phyloP scores from a whole-genome alignment of 1,284 basidiomycete species.

The Rhodotorula sp. region DNA sequence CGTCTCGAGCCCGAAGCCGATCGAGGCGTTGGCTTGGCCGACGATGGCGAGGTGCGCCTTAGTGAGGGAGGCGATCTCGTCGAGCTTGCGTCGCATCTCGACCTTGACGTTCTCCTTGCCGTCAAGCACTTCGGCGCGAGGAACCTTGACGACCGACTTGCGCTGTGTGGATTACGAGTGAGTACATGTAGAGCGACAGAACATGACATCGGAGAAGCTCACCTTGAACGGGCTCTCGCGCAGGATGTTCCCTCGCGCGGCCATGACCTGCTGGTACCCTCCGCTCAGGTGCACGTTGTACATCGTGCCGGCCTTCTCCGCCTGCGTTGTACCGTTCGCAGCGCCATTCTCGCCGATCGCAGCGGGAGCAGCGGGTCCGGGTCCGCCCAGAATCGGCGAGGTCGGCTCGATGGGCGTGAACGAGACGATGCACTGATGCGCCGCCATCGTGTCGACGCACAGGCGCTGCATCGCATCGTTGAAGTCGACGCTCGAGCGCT shows the following conservation, averaged over 20 bases:
- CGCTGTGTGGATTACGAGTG: constrained; percentile 57
- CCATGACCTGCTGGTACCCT: constrained; percentile 88
- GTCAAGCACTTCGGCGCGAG: constrained; percentile 89
- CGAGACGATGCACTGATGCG: constrained; percentile 78
- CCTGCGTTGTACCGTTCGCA: constrained; percentile 5
- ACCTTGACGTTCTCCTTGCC: constrained; percentile 80
- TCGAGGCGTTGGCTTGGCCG: constrained; percentile 47
- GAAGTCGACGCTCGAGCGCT: constrained; percentile 44
- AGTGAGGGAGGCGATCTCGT: constrained; percentile 87
- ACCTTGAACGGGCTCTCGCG: constrained; percentile 86
- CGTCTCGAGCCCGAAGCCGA: constrained; percentile 74
- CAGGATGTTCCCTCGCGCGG: constrained; percentile 80
- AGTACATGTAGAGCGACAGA: background rate
- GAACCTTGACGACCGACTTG: constrained; percentile 80
- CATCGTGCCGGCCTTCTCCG: constrained; percentile 57
- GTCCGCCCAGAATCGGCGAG: constrained; percentile 5
- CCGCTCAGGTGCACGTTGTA: constrained; percentile 86
- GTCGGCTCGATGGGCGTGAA: constrained; percentile 66
- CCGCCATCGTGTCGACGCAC: constrained; percentile 71
- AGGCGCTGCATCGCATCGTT: constrained; percentile 77
- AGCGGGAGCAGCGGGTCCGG: background rate
- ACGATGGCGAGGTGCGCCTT: constrained; percentile 81
- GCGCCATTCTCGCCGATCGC: constrained; percentile 14
- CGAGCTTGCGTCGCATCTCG: constrained; percentile 81
- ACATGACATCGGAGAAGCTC: constrained; percentile 41